Evolutionary conservation across 192 early-diverging fungal species (phyloP).

Genomic region (Coemansia sp.): DNA sequence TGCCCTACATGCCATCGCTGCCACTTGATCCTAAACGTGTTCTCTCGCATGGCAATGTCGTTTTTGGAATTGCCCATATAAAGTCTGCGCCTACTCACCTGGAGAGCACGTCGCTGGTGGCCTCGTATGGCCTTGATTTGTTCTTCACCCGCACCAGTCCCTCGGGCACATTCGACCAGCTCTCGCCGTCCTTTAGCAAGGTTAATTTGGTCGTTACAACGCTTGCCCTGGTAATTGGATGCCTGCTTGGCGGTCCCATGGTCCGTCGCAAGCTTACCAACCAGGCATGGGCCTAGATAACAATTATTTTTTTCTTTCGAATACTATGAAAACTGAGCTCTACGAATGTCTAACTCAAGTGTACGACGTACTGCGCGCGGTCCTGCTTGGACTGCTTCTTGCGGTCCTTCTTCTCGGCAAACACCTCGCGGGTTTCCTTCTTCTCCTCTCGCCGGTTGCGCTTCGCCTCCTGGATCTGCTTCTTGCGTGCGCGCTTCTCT

Average conservation of each 20-base stretch:
- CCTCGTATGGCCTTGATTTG: slow-evolving; percentile 86
- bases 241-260: slow-evolving; percentile 72
- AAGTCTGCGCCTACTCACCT: slow-evolving; percentile 72
- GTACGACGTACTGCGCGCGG: slow-evolving; percentile 45
- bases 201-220: slow-evolving; percentile 79
- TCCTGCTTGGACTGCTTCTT: slow-evolving; percentile 49
- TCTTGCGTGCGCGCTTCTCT: slow-evolving; percentile 91
- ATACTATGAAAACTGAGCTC: too few species aligned
- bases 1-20: slow-evolving; percentile 72
- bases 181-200: slow-evolving; percentile 92
- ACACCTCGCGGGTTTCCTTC: slow-evolving; percentile 37
- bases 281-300: slow-evolving; percentile 55
- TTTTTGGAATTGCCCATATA: slow-evolving; percentile 69
- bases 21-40: slow-evolving; percentile 73
- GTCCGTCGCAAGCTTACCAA: slow-evolving; percentile 61
- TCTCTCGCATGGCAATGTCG: slow-evolving; percentile 67
- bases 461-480: slow-evolving; percentile 77
- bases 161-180: slow-evolving; percentile 87
- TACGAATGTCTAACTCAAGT: slow-evolving; percentile 11
- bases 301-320: background rate
- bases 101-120: slow-evolving; percentile 91
- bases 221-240: slow-evolving; percentile 68
- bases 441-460: slow-evolving; percentile 44
- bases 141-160: slow-evolving; percentile 84
- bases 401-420: slow-evolving; percentile 46